Evolutionary conservation across 805 yeast genomes (phyloP), one percentile per base, ranked within the genome.

Genomic region (Kodamaea laetipori): DNA sequence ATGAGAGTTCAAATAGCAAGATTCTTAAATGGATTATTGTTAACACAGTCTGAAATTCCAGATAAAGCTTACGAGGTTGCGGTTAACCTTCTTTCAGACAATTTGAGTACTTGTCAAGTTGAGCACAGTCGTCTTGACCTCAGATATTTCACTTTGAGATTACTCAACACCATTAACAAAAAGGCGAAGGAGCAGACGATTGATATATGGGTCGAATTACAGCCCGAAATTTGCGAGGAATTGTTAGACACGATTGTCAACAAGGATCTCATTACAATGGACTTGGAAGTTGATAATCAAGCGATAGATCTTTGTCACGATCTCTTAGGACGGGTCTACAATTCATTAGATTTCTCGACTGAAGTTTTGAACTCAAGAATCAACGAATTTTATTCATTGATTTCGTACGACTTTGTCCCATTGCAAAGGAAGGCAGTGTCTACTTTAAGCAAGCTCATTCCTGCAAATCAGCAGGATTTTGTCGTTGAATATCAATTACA

Each of bases 401-500:
- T 68, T 16, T 24, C 42, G 4, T 49, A 55, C 7, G 47, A 49
- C 3, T 57, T 55, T 35, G 39, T 48, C 10, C 47, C 52, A 10
- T 37, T 76, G 15, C 80, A 77, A 56, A 67, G 83, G 53, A 56
- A 77, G 4, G 64, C 73, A 4, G 64, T 72, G 3, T 44, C 49
- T 1, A 50, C 78, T 11, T 60, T 84, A 37, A 61, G 60, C 16
- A 54, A 49, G 8, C 37, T 76, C 15, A 73, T 84, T 26, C 57
- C 69, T 4, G 60, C 59, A 11, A 63, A 59, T 23, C 90, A 84
- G 53, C 82, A 82, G 52, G 80, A 77, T 15, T 57, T 74, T 25
- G 84, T 82, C 2, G 73, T 85, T 39, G 89, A 84, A 39, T 77
- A 71, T 49, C 83, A 82, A 44, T 65, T 85, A 40, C 62, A 58